Evolutionary conservation across 441 rosid species (phyloP), one percentile per base, ranked within the genome.

Genomic region (Syzygium syzygioides): DNA sequence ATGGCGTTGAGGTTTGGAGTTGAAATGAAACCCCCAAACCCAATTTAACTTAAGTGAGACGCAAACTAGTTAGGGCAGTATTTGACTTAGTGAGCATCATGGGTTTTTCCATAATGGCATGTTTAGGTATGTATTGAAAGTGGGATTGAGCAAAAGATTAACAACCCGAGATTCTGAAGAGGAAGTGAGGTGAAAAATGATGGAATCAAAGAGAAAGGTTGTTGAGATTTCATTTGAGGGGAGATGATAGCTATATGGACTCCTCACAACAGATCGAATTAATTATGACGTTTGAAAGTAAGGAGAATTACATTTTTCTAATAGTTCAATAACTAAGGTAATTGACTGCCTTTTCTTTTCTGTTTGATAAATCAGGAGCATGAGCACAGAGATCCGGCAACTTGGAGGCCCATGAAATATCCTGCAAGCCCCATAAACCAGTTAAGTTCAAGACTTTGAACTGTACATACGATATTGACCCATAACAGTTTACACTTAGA

Each of bases 81-180:
- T 12, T 71, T 71, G 83, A 71, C 2, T 71, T 11, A 12, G 48
- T 68, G 79, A 68, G 34, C 48, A 68, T 68, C 20, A 17, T 68
- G 26, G 48, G 48, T 28, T 60, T 60, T 60, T 28, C 20, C 79
- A 66, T 66, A 32, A 19, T 56, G 59, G 26, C 59, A 25, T 11
- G 80, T 37, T 71, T 37, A 20, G 37, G 26, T 20, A 71, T 23
- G 80, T 28, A 71, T 71, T 25, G 15, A 71, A 37, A 37, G 15
- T 28, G 80, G 50, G 5, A 71, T 37, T 19, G 6, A 37, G 80
- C 14, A 37, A 71, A 71, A 19, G 48, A 71, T 20, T 37, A 15
- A 37, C 28, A 71, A 37, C 14, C 0, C 4, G 15, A 71, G 50
- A 71, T 37, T 71, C 15, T 0, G 5, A 71, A 71, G 50, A 3